Percentiles rank a stretch among this genome's conserved stretches.
Conservation (phyloP, 2,329 filamentous ascomycete genomes). For the Clarireedia homoeocarpa region DNA sequence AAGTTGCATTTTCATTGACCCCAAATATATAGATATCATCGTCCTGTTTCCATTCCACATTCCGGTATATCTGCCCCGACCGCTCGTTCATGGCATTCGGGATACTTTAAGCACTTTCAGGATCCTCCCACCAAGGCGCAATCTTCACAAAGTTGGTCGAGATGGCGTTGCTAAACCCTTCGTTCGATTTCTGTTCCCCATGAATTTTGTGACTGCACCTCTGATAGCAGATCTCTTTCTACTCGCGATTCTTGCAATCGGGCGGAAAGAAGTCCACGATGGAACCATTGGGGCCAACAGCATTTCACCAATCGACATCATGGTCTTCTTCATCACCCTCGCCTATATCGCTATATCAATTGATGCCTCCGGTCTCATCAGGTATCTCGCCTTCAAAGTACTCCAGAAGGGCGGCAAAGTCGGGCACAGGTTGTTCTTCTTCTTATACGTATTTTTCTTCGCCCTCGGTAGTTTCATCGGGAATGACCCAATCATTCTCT, state of each 20-base stretch:
- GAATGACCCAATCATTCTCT: slow-evolving; percentile 69
- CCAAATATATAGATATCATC: slow-evolving; percentile 46
- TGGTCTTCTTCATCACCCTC: slow-evolving; percentile 65
- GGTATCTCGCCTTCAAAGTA: slow-evolving; percentile 63
- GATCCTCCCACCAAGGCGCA: slow-evolving; percentile 41
- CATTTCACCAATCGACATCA: slow-evolving; percentile 64
- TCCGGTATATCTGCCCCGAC: slow-evolving; percentile 50
- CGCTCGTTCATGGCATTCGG: slow-evolving; percentile 38
- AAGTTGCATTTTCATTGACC: slow-evolving; percentile 1
- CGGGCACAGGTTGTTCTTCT: slow-evolving; percentile 64
- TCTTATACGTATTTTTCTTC: slow-evolving; percentile 68
- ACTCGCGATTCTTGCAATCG: slow-evolving; percentile 61
- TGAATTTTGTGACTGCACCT: slow-evolving; percentile 66
- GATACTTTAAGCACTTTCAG: slow-evolving; percentile 39
- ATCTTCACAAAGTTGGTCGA: slow-evolving; percentile 19
- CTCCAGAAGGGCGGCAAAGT: slow-evolving; percentile 57
- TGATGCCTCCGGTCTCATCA: slow-evolving; percentile 65
- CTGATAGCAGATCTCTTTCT: slow-evolving; percentile 64
- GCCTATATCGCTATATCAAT: slow-evolving; percentile 74
- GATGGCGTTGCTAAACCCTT: slow-evolving; percentile 33
- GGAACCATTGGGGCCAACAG: slow-evolving; percentile 58
- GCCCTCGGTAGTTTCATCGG: slow-evolving; percentile 59
- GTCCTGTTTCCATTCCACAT: slow-evolving; percentile 64
- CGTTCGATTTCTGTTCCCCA: slow-evolving; percentile 48
- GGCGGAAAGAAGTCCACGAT: slow-evolving; percentile 56